Base-by-base conservation (phyloP, 306 rosid species). In the Arachis hypogaea region DNA sequence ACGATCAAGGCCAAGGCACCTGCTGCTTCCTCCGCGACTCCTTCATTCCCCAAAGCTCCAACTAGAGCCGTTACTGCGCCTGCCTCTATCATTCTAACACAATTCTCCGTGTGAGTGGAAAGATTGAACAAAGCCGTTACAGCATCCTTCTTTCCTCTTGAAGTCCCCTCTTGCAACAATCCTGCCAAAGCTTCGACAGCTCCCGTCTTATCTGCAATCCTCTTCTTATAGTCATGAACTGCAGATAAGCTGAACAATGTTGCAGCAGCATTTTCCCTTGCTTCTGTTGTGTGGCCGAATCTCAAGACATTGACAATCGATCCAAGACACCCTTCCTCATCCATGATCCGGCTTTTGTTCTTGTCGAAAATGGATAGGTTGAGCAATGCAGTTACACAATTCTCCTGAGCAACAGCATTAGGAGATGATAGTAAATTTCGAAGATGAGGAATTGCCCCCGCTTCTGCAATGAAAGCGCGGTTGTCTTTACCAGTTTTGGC, bases 181-280 rank as follows among this genome's bases (percentile, higher is more conserved):
- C 86, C 83, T 5, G 97, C 91, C 22, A 93, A 61, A 66, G 96
- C 93, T 82, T 91, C 96, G 18, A 93, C 74, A 0, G 90, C 96
- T 63, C 97, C 96, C 7, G 38, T 78, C 84, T 83, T 88, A 63
- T 81, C 91, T 8, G 96, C 97, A 51, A 93, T 93, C 83, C 84
- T 86, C 88, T 89, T 93, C 88, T 93, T 93, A 66, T 88, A 86
- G 61, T 82, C 94, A 60, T 93, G 98, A 18, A 93, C 98, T 0
- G 98, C 92, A 3, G 98, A 93, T 62, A 93, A 88, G 81, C 98
- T 93, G 80, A 93, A 93, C 85, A 93, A 83, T 4, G 98, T 93
- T 1, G 98, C 98, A 5, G 98, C 98, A 4, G 98, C 96, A 54
- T 93, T 93, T 72, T 93, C 98, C 88, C 93, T 85, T 22, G 94